Evolutionary conservation across 2,329 filamentous ascomycete genomes (phyloP), one percentile per base, ranked within the genome.

Genomic region (Taxawa tesnikishii): DNA sequence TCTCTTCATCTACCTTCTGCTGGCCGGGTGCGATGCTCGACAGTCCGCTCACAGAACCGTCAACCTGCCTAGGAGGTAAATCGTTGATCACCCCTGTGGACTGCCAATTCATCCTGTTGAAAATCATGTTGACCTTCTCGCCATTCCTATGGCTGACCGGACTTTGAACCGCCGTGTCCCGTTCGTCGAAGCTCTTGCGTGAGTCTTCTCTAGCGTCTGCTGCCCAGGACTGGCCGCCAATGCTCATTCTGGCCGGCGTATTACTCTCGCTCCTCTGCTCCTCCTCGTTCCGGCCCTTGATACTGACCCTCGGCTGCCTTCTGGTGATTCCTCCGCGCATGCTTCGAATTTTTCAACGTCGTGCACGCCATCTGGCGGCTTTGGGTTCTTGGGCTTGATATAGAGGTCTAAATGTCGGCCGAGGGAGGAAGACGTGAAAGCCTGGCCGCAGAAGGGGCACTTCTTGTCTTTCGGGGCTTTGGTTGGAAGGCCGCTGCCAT

Each of bases 331-430:
- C 72, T 27, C 83, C 83, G 32, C 88, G 75, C 48, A 93, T 63
- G 56, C 80, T 83, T 44, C 73, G 72, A 48, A 96, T 96, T 83
- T 83, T 6, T 88, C 83, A 37, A 94, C 83, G 60, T 93, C 70
- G 58, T 96, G 88, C 28, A 94, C 62, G 30, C 87, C 87, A 58
- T 96, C 88, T 5, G 80, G 63, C 2, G 78, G 70, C 56, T 87
- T 90, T 2, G 88, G 84, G 54, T 94, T 94, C 62, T 85, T 92
- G 37, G 85, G 79, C 51, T 85, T 87, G 48, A 94, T 87, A 56
- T 92, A 94, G 24, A 94, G 73, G 54, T 96, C 88, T 43, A 94
- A 76, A 58, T 96, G 88, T 28, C 88, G 79, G 30, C 88, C 88
- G 32, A 96, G 73, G 3, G 84, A 93, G 11, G 85, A 94, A 2